Evolutionary conservation across 176 grass and related monocot genomes (phyloP).

Genomic region (Rhynchospora pubera): DNA sequence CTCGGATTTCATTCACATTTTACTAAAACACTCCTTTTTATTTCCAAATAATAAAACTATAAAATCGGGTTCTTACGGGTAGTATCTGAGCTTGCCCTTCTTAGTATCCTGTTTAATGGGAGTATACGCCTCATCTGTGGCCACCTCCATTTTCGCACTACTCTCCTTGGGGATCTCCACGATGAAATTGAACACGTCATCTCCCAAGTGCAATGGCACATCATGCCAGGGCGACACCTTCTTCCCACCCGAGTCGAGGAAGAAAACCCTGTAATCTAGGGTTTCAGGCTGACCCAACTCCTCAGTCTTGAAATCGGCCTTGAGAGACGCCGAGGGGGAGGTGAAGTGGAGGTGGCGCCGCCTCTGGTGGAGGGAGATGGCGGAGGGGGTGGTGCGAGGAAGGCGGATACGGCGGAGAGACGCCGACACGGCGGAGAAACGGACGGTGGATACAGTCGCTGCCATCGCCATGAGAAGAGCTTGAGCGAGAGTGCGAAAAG

Average conservation of each 20-base stretch:
- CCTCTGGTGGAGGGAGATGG: slow-evolving; percentile 32
- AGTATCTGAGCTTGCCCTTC: slow-evolving; percentile 97
- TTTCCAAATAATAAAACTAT: slow-evolving; percentile 4
- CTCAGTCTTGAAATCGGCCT: slow-evolving; percentile 47
- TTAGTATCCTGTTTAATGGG: slow-evolving; percentile 99
- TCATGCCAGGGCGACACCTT: slow-evolving; percentile 96
- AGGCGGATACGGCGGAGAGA: slow-evolving; percentile 29
- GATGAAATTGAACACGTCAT: slow-evolving; percentile 87
- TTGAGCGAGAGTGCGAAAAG: neutral
- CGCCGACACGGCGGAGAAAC: slow-evolving; percentile 31
- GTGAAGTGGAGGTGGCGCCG: slow-evolving; percentile 30
- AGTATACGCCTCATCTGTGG: slow-evolving; percentile 86
- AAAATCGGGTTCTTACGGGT: slow-evolving; percentile 58
- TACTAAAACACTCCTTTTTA: neutral
- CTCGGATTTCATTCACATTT: neutral
- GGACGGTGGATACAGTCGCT: slow-evolving; percentile 47
- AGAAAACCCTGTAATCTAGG: slow-evolving; percentile 92
- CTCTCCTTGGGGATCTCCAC: slow-evolving; percentile 97
- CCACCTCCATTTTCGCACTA: slow-evolving; percentile 98
- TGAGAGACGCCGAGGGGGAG: slow-evolving; percentile 39
- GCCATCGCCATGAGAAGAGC: slow-evolving; percentile 43
- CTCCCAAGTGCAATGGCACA: slow-evolving; percentile 70
- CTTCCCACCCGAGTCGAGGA: slow-evolving; percentile 50
- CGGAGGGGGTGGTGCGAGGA: slow-evolving; percentile 1
- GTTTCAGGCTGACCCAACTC: slow-evolving; percentile 61